Conservation (phyloP, 2,329 filamentous ascomycete genomes). For the Sarocladium kiliense region DNA sequence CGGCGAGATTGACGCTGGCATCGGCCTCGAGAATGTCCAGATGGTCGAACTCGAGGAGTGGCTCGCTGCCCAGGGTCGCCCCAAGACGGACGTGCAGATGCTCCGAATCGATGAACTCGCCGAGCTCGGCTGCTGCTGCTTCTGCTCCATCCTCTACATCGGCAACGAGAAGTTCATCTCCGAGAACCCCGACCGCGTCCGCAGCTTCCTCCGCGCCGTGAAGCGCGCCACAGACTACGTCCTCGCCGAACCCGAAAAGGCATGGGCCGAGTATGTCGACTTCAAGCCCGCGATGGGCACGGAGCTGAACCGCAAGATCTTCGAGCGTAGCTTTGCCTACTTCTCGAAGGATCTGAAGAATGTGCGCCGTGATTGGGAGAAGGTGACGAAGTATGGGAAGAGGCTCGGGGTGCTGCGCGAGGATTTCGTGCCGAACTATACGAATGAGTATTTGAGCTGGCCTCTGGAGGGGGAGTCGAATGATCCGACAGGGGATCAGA, state of each 20-base stretch:
- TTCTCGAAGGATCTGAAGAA: conserved; percentile 72
- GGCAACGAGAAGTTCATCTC: conserved; percentile 66
- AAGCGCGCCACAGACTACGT: conserved; percentile 72
- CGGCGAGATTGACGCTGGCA: conserved; percentile 67
- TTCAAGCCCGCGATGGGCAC: conserved; percentile 68
- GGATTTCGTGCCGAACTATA: conserved; percentile 67
- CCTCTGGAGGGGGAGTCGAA: conserved; percentile 55
- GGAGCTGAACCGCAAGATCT: conserved; percentile 69
- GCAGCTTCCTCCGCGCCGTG: conserved; percentile 64
- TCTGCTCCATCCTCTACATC: conserved; percentile 78
- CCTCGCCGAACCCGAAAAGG: conserved; percentile 54
- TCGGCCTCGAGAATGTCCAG: conserved; percentile 76
- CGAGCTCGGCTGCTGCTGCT: conserved; percentile 77
- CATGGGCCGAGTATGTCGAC: conserved; percentile 65
- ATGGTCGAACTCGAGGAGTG: conserved; percentile 79
- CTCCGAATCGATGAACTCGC: conserved; percentile 76
- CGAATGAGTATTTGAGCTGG: conserved; percentile 67
- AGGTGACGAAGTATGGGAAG: conserved; percentile 74
- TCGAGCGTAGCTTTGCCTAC: conserved; percentile 73
- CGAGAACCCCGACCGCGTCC: conserved; percentile 61
- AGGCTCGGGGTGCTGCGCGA: conserved; percentile 61
- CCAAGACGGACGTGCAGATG: conserved; percentile 68
- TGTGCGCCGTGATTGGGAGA: conserved; percentile 67
- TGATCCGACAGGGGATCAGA: conserved; percentile 69
- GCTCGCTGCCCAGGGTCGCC: conserved; percentile 58